phyloP scores from a whole-genome alignment of 345 rosid species.

The Sonneratia alba region DNA sequence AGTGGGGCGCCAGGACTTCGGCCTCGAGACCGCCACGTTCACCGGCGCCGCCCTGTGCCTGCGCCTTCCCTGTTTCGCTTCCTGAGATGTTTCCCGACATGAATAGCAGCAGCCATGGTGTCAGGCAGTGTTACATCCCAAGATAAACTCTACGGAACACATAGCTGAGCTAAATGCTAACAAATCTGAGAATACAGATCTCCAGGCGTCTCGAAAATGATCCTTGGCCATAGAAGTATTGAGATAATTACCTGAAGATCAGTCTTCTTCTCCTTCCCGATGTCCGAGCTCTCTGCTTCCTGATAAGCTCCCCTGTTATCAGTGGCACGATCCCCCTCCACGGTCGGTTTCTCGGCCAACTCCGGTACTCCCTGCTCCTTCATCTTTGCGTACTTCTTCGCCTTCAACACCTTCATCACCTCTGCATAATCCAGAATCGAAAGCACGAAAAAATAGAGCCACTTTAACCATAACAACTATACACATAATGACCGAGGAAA shows the following conservation, averaged over 20 bases:
- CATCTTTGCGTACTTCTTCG: constrained; percentile 62
- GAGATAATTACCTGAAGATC: background rate
- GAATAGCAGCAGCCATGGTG: too few species aligned
- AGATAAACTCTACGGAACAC: too few species aligned
- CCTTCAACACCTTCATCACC: constrained; percentile 73
- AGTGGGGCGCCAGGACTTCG: constrained; percentile 81
- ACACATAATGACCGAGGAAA: background rate
- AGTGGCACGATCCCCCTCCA: constrained; percentile 10
- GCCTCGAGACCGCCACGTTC: constrained; percentile 30
- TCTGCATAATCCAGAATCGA: constrained; percentile 25
- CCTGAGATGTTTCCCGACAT: constrained; percentile 22
- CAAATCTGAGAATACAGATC: background rate
- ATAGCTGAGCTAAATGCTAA: too few species aligned
- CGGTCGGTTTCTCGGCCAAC: constrained; percentile 23
- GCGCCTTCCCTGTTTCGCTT: constrained; percentile 35
- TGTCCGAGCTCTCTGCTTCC: constrained; percentile 15
- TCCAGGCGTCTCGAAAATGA: too few species aligned
- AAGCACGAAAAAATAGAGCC: background rate
- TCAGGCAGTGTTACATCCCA: too few species aligned
- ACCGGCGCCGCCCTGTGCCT: constrained; percentile 29
- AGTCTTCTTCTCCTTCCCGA: constrained; percentile 1
- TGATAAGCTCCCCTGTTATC: constrained; percentile 18
- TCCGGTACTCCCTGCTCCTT: constrained; percentile 36
- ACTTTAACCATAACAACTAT: background rate
- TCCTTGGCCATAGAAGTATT: background rate